These are phyloP conservation scores for Geotrichum bryndzae DNA, from an alignment of 1,139 yeast genomes.

Conservation along the genomic window DNA sequence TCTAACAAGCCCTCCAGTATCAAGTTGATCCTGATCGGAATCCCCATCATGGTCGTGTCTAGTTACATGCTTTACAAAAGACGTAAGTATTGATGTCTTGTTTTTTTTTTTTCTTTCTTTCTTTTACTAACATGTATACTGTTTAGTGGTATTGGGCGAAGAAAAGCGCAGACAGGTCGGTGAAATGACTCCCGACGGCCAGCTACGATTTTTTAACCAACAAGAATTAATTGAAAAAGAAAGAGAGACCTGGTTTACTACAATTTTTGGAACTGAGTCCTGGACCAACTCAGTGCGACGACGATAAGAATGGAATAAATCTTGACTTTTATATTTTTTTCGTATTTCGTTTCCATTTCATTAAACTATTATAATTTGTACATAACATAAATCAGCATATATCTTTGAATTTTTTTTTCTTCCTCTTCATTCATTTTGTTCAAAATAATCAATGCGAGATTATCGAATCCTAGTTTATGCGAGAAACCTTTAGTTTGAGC, in stretches of 20 bases:
- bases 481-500: neutral
- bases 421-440: neutral
- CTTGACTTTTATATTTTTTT: neutral
- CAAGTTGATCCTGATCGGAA: conserved; percentile 40
- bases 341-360: neutral
- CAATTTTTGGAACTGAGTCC: conserved; percentile 40
- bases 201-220: conserved; percentile 41
- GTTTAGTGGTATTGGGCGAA: conserved; percentile 38
- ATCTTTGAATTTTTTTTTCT: neutral
- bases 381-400: neutral
- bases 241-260: conserved; percentile 37
- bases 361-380: neutral
- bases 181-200: conserved; percentile 45
- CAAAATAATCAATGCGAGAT: neutral
- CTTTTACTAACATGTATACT: conserved; percentile 2
- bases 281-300: conserved; percentile 16
- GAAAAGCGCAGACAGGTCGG: conserved; percentile 46
- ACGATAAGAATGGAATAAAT: neutral
- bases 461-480: neutral
- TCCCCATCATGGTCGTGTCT: conserved; percentile 39
- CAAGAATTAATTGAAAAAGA: conserved; percentile 41
- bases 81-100: conserved; percentile 24
- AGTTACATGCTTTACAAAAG: conserved; percentile 36
- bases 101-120: neutral
- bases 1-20: conserved; percentile 24